Evolutionary conservation across 371 early-diverging fungal species (phyloP).

Genomic region (Rhizopus delemar): DNA sequence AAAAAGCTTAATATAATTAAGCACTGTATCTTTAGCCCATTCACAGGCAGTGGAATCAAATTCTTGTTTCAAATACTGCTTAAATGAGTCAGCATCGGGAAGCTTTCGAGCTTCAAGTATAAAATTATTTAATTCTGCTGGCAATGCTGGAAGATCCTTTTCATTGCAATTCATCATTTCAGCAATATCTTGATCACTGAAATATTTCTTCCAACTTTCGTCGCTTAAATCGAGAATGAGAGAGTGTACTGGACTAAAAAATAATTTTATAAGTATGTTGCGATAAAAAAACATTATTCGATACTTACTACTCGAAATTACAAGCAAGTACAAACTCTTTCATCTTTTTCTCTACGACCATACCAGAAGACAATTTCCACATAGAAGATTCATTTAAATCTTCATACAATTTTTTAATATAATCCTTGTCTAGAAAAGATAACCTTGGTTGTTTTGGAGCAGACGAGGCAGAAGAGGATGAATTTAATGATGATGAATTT

Average conservation of each 20-base stretch:
- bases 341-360: constrained; percentile 14
- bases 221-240: constrained; percentile 19
- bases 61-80: constrained; percentile 14
- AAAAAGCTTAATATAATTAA: constrained; percentile 13
- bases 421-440: constrained; percentile 13
- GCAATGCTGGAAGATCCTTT: constrained; percentile 6
- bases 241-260: constrained; percentile 20
- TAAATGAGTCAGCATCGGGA: constrained; percentile 5
- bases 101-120: constrained; percentile 10
- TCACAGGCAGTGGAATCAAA: constrained; percentile 14
- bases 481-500: constrained; percentile 6
- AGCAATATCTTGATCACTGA: constrained; percentile 14
- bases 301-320: constrained; percentile 16
- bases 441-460: constrained; percentile 15
- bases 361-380: constrained; percentile 16
- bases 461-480: constrained; percentile 3
- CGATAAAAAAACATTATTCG: constrained; percentile 9
- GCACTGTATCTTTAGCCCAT: constrained; percentile 10
- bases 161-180: constrained; percentile 14
- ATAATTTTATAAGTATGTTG: constrained; percentile 10
- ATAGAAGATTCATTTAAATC: constrained; percentile 12
- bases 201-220: constrained; percentile 15
- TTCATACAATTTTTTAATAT: constrained; percentile 10
- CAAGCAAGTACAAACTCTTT: constrained; percentile 13
- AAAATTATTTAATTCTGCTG: constrained; percentile 5